Evolutionary conservation across 495 filamentous ascomycete genomes (phyloP), one percentile per base, ranked within the genome.

Genomic region (Evernia prunastri): DNA sequence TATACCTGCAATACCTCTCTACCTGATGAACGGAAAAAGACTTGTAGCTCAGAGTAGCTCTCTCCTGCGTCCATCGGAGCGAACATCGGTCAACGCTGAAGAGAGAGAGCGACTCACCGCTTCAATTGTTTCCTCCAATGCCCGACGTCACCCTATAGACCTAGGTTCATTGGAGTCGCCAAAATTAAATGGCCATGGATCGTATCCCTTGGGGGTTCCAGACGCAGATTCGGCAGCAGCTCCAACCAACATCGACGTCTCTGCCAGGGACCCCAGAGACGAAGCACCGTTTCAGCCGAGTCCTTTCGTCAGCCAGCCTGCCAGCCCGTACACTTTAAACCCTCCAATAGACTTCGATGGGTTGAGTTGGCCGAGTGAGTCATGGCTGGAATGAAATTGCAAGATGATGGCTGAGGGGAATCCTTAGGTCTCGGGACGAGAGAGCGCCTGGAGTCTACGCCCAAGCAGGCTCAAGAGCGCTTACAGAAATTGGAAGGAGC

Each of bases 401-500:
- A 25, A 47, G 36, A 25, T 27, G n/a, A 40, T 35, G 56, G n/a
- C 47, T 64, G 59, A 62, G 56, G 29, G 36, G 54, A 1, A 45
- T 56, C 5, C 27, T 61, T 56, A 92, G 89, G 89, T 75, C 78
- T 81, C 27, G 92, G 92, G 59, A 95, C 92, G 0, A 84, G 89
- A 58, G 85, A 87, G 69, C 82, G 92, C 15, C 78, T 92, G 33
- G 91, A 96, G 69, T 89, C 92, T 23, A 87, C 83, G 25, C 83
- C 85, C 0, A 86, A 89, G 67, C 82, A 97, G 72, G 86, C 86
- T 27, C 79, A 84, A 61, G 81, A 82, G 66, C 81, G 91, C 39
- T 73, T 96, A 43, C 77, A 85, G 61, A 94, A 89, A 75, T 83
- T 98, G 62, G 83, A 89, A 18, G 90, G 88, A 63, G 95, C 94